phyloP scores from a whole-genome alignment of 31 red algal genomes.

The Asparagopsis taxiformis region DNA sequence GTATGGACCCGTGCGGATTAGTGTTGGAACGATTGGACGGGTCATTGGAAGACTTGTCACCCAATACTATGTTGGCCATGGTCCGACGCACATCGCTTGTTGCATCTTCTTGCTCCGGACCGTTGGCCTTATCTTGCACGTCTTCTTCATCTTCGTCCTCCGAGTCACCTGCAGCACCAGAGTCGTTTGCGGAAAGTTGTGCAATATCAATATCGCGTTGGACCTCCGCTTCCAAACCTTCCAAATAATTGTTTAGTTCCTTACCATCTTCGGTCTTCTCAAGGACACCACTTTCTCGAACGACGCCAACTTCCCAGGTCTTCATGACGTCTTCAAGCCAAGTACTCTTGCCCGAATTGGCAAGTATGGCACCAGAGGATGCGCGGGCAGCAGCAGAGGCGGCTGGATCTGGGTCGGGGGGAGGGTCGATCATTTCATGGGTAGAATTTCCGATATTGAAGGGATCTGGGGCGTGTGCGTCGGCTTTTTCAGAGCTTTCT shows the following conservation, averaged over 20 bases:
- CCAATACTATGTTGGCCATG: too few relatives aligned
- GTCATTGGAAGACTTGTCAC: too few relatives aligned
- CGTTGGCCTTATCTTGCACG: background rate
- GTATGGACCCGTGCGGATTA: too few relatives aligned
- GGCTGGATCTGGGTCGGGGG: too few relatives aligned
- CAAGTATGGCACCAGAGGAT: too few relatives aligned
- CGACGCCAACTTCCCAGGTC: conserved; percentile 62
- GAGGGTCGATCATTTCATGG: too few relatives aligned
- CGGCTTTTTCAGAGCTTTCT: background rate
- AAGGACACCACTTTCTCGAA: conserved; percentile 62
- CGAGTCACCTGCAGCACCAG: conserved; percentile 8
- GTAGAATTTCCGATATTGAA: background rate
- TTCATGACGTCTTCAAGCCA: conserved; percentile 68
- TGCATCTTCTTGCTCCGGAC: background rate
- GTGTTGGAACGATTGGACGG: too few relatives aligned
- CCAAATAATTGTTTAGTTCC: conserved; percentile 50
- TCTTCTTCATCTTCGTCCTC: conserved; percentile 16
- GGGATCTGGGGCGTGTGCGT: background rate
- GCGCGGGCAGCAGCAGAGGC: too few relatives aligned
- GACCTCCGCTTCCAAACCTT: conserved; percentile 31
- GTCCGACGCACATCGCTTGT: too few relatives aligned
- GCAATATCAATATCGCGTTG: conserved; percentile 5
- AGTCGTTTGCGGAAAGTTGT: background rate
- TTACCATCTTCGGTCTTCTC: conserved; percentile 43
- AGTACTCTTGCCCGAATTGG: conserved; percentile 21